Percentiles rank a stretch among this genome's conserved stretches.
Conservation (phyloP, 306 rosid species). For the Cucurbita ficifolia region DNA sequence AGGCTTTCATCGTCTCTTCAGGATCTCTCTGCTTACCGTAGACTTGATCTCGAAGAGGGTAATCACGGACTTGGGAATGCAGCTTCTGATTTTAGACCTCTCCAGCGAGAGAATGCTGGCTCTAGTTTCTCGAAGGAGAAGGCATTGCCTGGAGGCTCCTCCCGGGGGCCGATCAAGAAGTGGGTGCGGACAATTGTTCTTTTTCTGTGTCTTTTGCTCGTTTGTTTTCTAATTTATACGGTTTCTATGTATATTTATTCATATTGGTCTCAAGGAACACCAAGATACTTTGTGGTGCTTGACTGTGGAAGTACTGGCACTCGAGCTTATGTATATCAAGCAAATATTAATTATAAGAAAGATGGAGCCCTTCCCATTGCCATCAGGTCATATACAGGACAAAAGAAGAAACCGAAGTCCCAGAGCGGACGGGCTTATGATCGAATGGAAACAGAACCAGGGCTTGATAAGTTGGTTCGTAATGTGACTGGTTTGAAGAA, state of each 20-base stretch:
- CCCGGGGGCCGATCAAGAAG: constrained; percentile 21
- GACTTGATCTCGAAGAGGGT: constrained; percentile 18
- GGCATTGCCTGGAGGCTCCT: constrained; percentile 25
- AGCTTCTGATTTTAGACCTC: constrained; percentile 17
- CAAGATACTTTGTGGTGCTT: constrained; percentile 64
- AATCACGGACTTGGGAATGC: not conserved
- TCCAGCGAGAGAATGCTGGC: constrained; percentile 26
- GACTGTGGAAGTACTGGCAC: constrained; percentile 94
- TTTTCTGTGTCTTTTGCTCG: constrained; percentile 26
- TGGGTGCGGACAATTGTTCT: constrained; percentile 34
- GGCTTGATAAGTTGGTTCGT: constrained; percentile 63
- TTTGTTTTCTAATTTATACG: constrained; percentile 38
- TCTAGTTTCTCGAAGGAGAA: constrained; percentile 55
- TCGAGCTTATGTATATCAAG: constrained; percentile 59
- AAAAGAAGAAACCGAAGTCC: constrained; percentile 19
- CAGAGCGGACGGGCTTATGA: constrained; percentile 69
- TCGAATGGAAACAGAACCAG: constrained; percentile 92
- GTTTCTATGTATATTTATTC: constrained; percentile 34
- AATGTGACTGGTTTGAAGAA: constrained; percentile 45
- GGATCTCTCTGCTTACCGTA: constrained; percentile 51
- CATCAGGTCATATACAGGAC: constrained; percentile 27
- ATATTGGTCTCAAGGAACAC: constrained; percentile 48
- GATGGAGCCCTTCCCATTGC: constrained; percentile 48
- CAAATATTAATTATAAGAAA: constrained; percentile 26
- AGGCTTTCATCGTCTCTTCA: constrained; percentile 73